Conservation (phyloP, 2,329 filamentous ascomycete genomes). For the Diaporthe vexans region DNA sequence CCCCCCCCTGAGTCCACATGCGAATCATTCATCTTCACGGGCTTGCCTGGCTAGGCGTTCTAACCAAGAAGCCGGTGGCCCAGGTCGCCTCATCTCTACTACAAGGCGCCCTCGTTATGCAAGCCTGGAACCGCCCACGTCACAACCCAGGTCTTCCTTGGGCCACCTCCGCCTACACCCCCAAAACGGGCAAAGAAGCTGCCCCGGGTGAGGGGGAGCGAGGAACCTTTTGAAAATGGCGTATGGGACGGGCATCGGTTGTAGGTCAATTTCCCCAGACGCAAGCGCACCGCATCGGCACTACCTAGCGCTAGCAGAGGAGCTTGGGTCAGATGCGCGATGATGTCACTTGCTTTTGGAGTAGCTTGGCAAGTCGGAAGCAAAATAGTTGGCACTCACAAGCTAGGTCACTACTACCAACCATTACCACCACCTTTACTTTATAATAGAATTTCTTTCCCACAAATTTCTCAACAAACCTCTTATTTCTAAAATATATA, state of each 20-base stretch:
- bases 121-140: constrained; percentile 23
- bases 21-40: neutral
- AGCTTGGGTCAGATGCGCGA: constrained; percentile 31
- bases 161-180: neutral
- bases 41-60: neutral
- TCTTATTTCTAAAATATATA: too few relatives aligned
- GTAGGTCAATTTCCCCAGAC: constrained; percentile 23
- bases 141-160: neutral
- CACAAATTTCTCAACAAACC: too few relatives aligned
- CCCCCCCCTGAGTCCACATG: neutral
- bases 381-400: too few relatives aligned
- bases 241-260: neutral
- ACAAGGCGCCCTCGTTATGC: neutral
- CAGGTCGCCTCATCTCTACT: too few relatives aligned
- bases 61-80: constrained; percentile 9
- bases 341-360: constrained; percentile 36
- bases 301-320: neutral
- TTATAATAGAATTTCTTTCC: too few relatives aligned
- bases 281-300: constrained; percentile 24
- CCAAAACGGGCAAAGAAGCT: neutral
- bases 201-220: neutral
- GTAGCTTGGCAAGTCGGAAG: too few relatives aligned
- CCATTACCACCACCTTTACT: too few relatives aligned
- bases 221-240: too few relatives aligned
- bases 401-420: too few relatives aligned